These are phyloP conservation scores for Podospora comata DNA, from an alignment of 495 filamentous ascomycete species.

Conservation along the genomic window DNA sequence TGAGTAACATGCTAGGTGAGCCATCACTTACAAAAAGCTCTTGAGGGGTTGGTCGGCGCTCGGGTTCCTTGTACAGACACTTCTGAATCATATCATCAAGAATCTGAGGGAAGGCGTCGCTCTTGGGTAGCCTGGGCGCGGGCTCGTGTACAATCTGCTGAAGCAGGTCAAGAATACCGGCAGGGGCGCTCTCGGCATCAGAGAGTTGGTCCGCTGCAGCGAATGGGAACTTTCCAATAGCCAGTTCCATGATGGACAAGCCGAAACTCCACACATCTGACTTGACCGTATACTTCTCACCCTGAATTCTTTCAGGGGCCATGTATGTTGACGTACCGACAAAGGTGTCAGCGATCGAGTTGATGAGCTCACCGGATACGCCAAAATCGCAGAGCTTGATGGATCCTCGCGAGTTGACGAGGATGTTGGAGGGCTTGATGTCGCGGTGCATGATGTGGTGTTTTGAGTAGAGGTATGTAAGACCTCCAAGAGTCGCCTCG, in stretches of 20 bases:
- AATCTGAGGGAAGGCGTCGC: conserved; percentile 91
- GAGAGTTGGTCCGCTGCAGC: conserved; percentile 66
- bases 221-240: conserved; percentile 95
- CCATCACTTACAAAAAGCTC: conserved; percentile 64
- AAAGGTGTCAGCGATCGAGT: conserved; percentile 96
- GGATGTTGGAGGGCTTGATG: conserved; percentile 96
- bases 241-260: conserved; percentile 92
- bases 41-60: conserved; percentile 83
- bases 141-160: conserved; percentile 98
- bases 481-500: conserved; percentile 89
- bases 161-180: conserved; percentile 91
- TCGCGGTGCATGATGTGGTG: conserved; percentile 98
- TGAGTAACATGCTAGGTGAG: background rate
- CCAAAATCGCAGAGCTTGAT: conserved; percentile 99
- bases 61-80: conserved; percentile 84
- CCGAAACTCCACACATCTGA: conserved; percentile 99
- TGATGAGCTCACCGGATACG: conserved; percentile 91
- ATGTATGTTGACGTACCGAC: conserved; percentile 99
- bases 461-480: conserved; percentile 89
- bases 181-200: conserved; percentile 69
- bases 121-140: conserved; percentile 88
- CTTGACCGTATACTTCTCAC: conserved; percentile 94
- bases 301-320: conserved; percentile 96
- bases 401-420: conserved; percentile 87
- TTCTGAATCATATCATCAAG: conserved; percentile 96